Conservation (phyloP, 1,284 basidiomycete genomes). For the Puccinia polysora region DNA sequence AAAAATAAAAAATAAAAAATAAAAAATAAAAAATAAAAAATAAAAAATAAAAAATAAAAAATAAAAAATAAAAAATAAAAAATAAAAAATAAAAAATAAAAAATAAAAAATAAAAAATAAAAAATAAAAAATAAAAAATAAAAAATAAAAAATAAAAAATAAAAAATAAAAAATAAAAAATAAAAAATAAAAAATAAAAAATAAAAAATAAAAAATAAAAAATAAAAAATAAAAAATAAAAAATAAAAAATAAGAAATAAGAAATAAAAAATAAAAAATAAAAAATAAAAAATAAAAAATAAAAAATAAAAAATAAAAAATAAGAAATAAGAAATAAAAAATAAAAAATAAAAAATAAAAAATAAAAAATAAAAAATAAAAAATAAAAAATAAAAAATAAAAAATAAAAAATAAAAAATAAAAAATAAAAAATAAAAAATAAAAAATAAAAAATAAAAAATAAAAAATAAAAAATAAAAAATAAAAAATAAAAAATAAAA, state of each 20-base stretch:
- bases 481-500: background rate
- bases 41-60: background rate
- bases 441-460: background rate
- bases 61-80: background rate
- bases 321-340: background rate
- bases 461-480: background rate
- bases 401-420: background rate
- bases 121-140: background rate
- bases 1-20: background rate
- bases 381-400: background rate
- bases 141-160: background rate
- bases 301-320: background rate
- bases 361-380: background rate
- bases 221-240: background rate
- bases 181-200: constrained; percentile 2
- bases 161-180: background rate
- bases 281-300: background rate
- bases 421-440: background rate
- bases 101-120: background rate
- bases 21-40: background rate
- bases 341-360: background rate
- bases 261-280: background rate
- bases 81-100: background rate
- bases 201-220: constrained; percentile 6
- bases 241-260: no score